A percentile compares a stretch with the other conserved stretches of the same genome.
Evolutionary conservation across 2,329 filamentous ascomycete genomes (phyloP).

Genomic region (Lasiodiplodia citricola): DNA sequence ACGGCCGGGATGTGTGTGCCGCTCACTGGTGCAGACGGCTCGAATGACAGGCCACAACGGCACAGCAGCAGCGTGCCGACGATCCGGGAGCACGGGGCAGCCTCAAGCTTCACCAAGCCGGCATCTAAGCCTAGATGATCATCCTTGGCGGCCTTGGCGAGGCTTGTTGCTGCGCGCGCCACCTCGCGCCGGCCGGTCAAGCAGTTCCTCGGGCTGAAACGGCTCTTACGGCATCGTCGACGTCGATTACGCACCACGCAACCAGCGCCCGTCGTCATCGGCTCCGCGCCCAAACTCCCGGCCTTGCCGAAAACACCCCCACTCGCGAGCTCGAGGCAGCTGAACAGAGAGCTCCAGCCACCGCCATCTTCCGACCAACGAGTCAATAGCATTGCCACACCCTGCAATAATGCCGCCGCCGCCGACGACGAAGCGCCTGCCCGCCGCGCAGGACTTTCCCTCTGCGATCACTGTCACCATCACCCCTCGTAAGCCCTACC

Average conservation of each 20-base stretch:
- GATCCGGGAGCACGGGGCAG: not conserved
- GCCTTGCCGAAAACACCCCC: not conserved
- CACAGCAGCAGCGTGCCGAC: slow-evolving; percentile 2
- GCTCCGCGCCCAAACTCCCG: not conserved
- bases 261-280: not conserved
- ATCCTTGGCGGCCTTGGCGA: slow-evolving; percentile 11
- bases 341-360: not conserved
- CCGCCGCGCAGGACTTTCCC: slow-evolving; percentile 50
- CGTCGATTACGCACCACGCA: slow-evolving; percentile 18
- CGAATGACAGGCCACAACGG: not conserved
- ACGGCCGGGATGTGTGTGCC: not conserved
- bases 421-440: slow-evolving; percentile 51
- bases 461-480: slow-evolving; percentile 48
- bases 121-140: slow-evolving; percentile 6
- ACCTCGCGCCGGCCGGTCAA: not conserved
- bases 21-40: slow-evolving; percentile 3
- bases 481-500: slow-evolving; percentile 49
- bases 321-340: not conserved
- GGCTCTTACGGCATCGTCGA: slow-evolving; percentile 11
- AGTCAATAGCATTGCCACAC: not conserved
- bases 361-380: not conserved
- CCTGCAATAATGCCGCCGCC: not conserved
- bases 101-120: slow-evolving; percentile 21
- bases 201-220: slow-evolving; percentile 4
- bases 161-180: not conserved